These are phyloP conservation scores for Rubroboletus pulcherrimus DNA, from an alignment of 768 basidiomycete species.

Conservation along the genomic window DNA sequence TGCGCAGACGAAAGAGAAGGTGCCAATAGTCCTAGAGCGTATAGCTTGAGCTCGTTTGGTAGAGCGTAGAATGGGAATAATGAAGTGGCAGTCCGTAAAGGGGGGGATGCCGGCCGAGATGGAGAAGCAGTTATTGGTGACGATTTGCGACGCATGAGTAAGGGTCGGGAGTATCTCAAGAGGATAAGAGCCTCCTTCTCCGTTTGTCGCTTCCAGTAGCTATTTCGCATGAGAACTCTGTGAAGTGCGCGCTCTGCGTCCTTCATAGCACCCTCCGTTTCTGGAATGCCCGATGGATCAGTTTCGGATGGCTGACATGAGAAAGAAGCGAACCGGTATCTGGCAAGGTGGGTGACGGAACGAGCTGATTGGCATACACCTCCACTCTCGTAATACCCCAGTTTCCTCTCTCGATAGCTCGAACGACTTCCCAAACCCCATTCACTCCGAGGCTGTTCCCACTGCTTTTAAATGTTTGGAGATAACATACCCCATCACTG, in stretches of 20 bases:
- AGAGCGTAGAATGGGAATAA: slow-evolving; percentile 40
- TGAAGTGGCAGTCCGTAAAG: slow-evolving; percentile 14
- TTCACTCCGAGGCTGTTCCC: slow-evolving; percentile 53
- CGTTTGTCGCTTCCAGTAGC: slow-evolving; percentile 40
- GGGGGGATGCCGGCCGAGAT: slow-evolving; percentile 14
- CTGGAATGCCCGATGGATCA: slow-evolving; percentile 9
- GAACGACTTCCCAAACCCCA: slow-evolving; percentile 45
- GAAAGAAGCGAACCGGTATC: slow-evolving; percentile 6
- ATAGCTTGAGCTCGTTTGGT: slow-evolving; percentile 55
- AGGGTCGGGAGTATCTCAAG: slow-evolving; percentile 44
- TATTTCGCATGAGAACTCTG: slow-evolving; percentile 44
- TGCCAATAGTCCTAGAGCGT: slow-evolving; percentile 53
- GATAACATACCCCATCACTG: slow-evolving; percentile 32
- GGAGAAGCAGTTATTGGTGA: slow-evolving; percentile 10
- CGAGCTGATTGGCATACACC: slow-evolving; percentile 42
- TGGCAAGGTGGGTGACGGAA: slow-evolving; percentile 6
- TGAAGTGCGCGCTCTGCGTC: slow-evolving; percentile 35
- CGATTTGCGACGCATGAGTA: slow-evolving; percentile 37
- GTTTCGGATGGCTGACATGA: slow-evolving; percentile 13
- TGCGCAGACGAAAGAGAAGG: slow-evolving; percentile 57
- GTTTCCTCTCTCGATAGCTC: slow-evolving; percentile 46
- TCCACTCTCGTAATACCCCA: slow-evolving; percentile 49
- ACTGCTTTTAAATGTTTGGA: slow-evolving; percentile 50
- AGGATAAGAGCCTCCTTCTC: slow-evolving; percentile 49
- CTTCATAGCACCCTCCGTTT: slow-evolving; percentile 30